Conservation (phyloP, 768 basidiomycete species). For the Boletus subcaerulescens region DNA sequence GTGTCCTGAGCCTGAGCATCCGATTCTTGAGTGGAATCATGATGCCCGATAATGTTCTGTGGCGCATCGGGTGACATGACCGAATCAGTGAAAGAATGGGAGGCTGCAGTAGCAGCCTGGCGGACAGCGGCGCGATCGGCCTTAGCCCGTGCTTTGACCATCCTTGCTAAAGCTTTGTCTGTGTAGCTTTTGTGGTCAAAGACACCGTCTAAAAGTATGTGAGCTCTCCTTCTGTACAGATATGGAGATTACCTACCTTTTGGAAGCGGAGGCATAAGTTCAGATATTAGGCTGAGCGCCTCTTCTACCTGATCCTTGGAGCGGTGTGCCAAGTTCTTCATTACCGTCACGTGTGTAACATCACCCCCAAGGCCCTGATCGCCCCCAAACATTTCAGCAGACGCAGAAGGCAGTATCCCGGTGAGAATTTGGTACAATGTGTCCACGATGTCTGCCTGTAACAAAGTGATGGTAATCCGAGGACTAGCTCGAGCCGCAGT, state of each 20-base stretch:
- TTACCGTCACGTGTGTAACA: slow-evolving; percentile 93
- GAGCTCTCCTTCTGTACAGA: not conserved
- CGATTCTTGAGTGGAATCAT: slow-evolving; percentile 30
- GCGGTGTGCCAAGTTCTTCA: slow-evolving; percentile 94
- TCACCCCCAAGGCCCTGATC: slow-evolving; percentile 84
- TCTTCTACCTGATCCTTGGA: slow-evolving; percentile 98
- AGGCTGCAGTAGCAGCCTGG: slow-evolving; percentile 39
- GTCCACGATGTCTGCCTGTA: slow-evolving; percentile 91
- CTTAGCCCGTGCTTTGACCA: slow-evolving; percentile 81
- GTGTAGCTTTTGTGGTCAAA: slow-evolving; percentile 91
- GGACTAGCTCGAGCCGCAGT: slow-evolving; percentile 87
- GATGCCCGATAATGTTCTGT: slow-evolving; percentile 11
- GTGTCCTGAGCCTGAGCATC: slow-evolving; percentile 44
- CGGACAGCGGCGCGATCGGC: slow-evolving; percentile 74
- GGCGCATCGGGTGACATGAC: slow-evolving; percentile 19
- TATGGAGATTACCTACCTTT: slow-evolving; percentile 55
- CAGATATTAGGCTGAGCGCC: slow-evolving; percentile 81
- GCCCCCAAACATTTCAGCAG: slow-evolving; percentile 48
- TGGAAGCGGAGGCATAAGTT: slow-evolving; percentile 89
- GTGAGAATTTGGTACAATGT: slow-evolving; percentile 95
- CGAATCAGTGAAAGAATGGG: slow-evolving; percentile 30
- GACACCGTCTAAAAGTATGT: slow-evolving; percentile 68
- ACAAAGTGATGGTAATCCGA: slow-evolving; percentile 77
- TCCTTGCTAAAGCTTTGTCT: slow-evolving; percentile 74
- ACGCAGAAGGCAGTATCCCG: slow-evolving; percentile 79